Base-by-base conservation (phyloP, 2,329 filamentous ascomycete genomes). In the Arthrinium puccinioides region DNA sequence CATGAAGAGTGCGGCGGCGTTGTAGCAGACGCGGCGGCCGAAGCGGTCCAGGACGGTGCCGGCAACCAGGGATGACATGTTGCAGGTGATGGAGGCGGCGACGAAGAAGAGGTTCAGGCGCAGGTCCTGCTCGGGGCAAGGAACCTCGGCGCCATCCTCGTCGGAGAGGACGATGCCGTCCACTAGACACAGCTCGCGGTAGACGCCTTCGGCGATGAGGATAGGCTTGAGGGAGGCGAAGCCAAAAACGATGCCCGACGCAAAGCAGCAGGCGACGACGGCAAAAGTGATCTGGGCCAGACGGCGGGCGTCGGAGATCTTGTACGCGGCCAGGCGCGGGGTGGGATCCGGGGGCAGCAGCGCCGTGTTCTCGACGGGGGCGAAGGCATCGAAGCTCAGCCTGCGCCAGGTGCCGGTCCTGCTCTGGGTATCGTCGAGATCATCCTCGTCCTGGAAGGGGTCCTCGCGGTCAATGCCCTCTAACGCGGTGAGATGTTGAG, bases 81-180 rank as follows among this genome's bases (percentile, higher is more conserved):
- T 85, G 6, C 79, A 79, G 9, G 72, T 76, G 29, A 83, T 79
- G 6, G 79, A 80, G 5, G 79, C 80, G 32, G 79, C 66, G 16
- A 79, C 80, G 63, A 85, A 85, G 72, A 84, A 84, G 32, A 86
- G 62, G 54, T 85, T 85, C 40, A 85, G 64, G 15, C 57, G 52
- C 49, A 62, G 52, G 37, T 60, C 55, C 37, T 61, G 78, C 48
- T 69, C 67, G 30, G 73, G 72, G 49, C 78, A 82, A 7, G 76
- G 65, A 30, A 55, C 28, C 7, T 47, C 34, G 27, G 43, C 37
- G 21, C 38, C 39, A 21, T 43, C 43, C 4, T 44, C 33, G 23
- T n/a, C 57, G 55, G 3, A 62, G 8, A n/a, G 7, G 18, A 21
- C 13, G 7, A 6, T 14, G 9, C 16, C 58, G 3, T 61, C 61